Base-by-base conservation (phyloP, 768 basidiomycete genomes). In the Xerocomellus intermedius region DNA sequence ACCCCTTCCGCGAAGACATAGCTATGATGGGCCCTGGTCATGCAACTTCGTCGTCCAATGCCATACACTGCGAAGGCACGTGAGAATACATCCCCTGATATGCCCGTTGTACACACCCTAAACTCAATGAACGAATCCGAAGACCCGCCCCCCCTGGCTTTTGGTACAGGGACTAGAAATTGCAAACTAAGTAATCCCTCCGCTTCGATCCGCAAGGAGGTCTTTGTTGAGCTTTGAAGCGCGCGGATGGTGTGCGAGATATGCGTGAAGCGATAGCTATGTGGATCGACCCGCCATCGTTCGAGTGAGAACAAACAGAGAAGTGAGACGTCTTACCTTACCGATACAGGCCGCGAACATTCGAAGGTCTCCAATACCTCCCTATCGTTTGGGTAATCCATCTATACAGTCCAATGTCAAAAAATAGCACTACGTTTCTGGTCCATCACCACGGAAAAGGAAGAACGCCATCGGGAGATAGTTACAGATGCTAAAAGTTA, bases 301-400 rank as follows among this genome's bases (percentile, higher is more conserved):
- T 22, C 2, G 36, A 38, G 37, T 48, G 21, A 56, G 41, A 42
- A 54, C 0, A 9, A 19, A 5, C 41, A 10, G 42, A 49, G n/a
- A 52, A 26, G 19, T 48, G 35, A 35, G 9, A 37, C 16, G 24
- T 51, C 75, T 43, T 58, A 94, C 94, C 85, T 90, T 69, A 91
- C 91, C 35, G 75, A 78, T 32, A 94, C 79, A 8, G 75, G 73
- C 35, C 77, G 75, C 12, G 70, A 75, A 68, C 95, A 98, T 56
- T 96, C 91, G 63, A 97, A 94, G 0, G 85, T 83, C 70, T 97
- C 94, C 30, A 98, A 79, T 0, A 98, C 90, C 47, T 97, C 94
- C 45, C 82, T 80, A 64, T 96, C 94, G 62, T 91, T 94, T 4
- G 94, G 94, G 58, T 95, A 98, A 72, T 99, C 95, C 86, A 98